Base-by-base conservation (phyloP, 257 asterid species). In the Hygrophila difformis region DNA sequence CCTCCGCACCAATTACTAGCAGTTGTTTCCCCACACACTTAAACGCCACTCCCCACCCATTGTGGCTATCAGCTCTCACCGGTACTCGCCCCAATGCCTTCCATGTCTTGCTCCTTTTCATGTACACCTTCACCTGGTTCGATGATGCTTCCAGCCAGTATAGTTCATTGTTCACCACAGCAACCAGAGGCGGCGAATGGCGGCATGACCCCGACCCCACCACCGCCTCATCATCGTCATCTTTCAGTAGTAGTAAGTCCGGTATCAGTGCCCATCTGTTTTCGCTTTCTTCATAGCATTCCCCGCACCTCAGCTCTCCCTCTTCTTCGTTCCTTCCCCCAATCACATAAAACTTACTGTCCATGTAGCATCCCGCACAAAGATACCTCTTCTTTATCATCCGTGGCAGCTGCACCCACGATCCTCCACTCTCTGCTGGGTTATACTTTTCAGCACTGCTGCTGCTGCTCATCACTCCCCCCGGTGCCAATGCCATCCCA, bases 11-110 rank as follows among this genome's bases (percentile, higher is more conserved):
- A 3, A 77, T 77, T 4, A 65, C 87, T 17, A 77, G 64, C 22
- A 77, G 73, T 60, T 74, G 67, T 13, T 70, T 47, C 3, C 82
- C 87, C 44, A 77, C 14, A 6, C 79, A 70, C 67, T 74, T 74
- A 49, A 77, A 77, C 3, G 79, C 87, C 1, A 77, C 76, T 0
- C 87, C 87, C 82, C 82, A 77, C 2, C 87, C 87, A 23, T 56
- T 22, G 29, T 66, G 61, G 41, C 49, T 63, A 67, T 73, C 71
- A 2, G 85, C 85, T 44, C 78, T 67, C 21, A 76, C 85, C 0
- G 85, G 85, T 12, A 73, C 78, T 0, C 12, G 53, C 58, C 87
- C 87, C 36, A 77, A 34, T 7, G 23, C 51, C 61, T 60, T 77
- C 87, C 87, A 77, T 1, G 68, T 65, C 7, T 77, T 77, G 14